Conservation (phyloP, 1,284 basidiomycete species). For the Microbotryum silenes-acaulis region DNA sequence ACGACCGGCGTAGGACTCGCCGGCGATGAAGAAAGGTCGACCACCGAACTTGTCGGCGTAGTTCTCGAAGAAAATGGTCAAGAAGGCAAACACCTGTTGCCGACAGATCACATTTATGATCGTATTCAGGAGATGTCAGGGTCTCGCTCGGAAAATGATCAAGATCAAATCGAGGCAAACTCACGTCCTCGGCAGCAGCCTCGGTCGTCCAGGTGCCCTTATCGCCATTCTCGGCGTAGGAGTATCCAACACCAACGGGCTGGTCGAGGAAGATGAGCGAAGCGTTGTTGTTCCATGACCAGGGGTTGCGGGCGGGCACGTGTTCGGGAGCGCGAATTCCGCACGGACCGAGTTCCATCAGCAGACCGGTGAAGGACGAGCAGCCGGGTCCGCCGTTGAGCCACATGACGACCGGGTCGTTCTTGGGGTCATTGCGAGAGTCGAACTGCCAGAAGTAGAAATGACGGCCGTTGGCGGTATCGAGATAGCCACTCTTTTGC, state of each 20-base stretch:
- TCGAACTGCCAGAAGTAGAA: constrained; percentile 41
- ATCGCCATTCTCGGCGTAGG: constrained; percentile 39
- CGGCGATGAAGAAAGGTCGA: neutral
- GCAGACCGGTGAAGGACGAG: constrained; percentile 45
- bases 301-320: constrained; percentile 24
- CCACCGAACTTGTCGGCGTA: constrained; percentile 36
- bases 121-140: no score
- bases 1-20: constrained; percentile 28
- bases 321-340: constrained; percentile 21
- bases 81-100: constrained; percentile 36
- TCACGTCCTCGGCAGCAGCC: constrained; percentile 39
- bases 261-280: constrained; percentile 37
- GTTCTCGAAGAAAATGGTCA: constrained; percentile 41
- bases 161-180: constrained; percentile 6
- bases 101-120: no score
- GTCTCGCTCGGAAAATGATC: no score
- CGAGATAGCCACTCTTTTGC: constrained; percentile 34
- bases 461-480: constrained; percentile 35
- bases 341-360: constrained; percentile 47
- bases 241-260: constrained; percentile 42
- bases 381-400: constrained; percentile 39
- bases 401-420: constrained; percentile 44
- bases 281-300: constrained; percentile 41
- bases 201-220: constrained; percentile 38
- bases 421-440: constrained; percentile 38